phyloP scores from a whole-genome alignment of 257 asterid species.

The Fraxinus americana region DNA sequence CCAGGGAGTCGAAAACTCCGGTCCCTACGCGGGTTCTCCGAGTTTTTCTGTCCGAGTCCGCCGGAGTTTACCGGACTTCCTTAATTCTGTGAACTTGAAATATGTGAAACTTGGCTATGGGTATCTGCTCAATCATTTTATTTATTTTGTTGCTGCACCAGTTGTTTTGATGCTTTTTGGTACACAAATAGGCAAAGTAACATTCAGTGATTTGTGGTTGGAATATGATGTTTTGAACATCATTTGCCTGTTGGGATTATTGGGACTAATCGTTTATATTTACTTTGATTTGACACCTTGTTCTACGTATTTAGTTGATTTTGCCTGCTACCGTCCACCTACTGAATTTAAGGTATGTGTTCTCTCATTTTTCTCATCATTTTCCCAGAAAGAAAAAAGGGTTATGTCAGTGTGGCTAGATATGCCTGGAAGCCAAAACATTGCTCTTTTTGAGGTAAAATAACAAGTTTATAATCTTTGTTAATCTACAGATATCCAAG shows the following conservation, averaged over 20 bases:
- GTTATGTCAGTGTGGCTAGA: too few relatives aligned
- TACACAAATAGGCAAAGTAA: constrained; percentile 37
- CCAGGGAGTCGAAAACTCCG: constrained; percentile 48
- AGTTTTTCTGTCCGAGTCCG: constrained; percentile 48
- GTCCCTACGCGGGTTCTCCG: constrained; percentile 55
- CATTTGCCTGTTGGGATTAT: constrained; percentile 39
- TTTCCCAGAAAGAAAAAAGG: background rate
- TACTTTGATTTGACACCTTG: constrained; percentile 50
- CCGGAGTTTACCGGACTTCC: constrained; percentile 65
- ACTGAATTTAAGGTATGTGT: constrained; percentile 52
- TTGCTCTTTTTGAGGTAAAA: background rate
- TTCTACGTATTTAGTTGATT: constrained; percentile 56
- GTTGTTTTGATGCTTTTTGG: constrained; percentile 35
- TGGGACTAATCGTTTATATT: constrained; percentile 34
- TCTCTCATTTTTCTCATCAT: background rate
- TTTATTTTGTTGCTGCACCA: constrained; percentile 39
- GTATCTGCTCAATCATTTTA: constrained; percentile 48
- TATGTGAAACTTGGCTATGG: constrained; percentile 64
- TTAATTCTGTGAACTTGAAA: constrained; percentile 55
- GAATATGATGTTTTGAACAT: constrained; percentile 31
- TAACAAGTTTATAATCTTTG: background rate
- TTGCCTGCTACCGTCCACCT: constrained; percentile 63
- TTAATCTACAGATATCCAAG: constrained; percentile 46
- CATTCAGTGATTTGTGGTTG: constrained; percentile 36
- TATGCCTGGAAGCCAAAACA: background rate